Evolutionary conservation across 2,329 filamentous ascomycete genomes (phyloP), one percentile per base, ranked within the genome.

Genomic region (Claviceps pazoutovae): DNA sequence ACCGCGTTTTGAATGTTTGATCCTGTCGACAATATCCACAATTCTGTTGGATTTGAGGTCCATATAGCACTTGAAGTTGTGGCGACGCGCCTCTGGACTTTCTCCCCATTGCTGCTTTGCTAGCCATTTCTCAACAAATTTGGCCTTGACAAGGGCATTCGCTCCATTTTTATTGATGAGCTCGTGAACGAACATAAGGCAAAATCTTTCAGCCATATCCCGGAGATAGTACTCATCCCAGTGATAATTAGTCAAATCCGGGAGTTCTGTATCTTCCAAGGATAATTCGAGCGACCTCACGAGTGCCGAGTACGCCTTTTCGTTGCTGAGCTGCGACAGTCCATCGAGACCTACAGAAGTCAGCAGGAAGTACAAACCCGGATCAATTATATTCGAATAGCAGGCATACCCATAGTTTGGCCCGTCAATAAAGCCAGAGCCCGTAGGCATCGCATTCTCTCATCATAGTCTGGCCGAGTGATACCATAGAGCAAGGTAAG

Each of bases 121-220:
- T n/a, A 90, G 74, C 86, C 86, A 90, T 52, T 78, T 80, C 54
- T 83, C 80, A 41, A 90, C 74, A 55, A 90, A 79, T 6, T 75
- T 74, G 39, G 82, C 80, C 61, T 79, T 73, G 51, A 83, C 68
- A 17, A 88, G 66, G 50, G 74, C 74, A 26, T 74, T 72, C 1
- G 75, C 68, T 17, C 78, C 75, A 57, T 79, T 78, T 55, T 78
- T 76, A 54, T 73, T 74, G n/a, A 84, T 71, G 2, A 88, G 68
- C 54, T 80, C 73, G 37, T 68, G 65, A 47, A 81, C 60, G 46
- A 84, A 73, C 65, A 78, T 72, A 46, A 84, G 72, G 54, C 76
- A 80, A 23, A 79, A 72, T 57, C 77, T 75, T 62, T 84, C 81
- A 46, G 74, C 69, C 62, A 78, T 75, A 59, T 83, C 80, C 52